Conservation (phyloP, 495 filamentous ascomycete genomes). For the Lasiosphaeria hispida region DNA sequence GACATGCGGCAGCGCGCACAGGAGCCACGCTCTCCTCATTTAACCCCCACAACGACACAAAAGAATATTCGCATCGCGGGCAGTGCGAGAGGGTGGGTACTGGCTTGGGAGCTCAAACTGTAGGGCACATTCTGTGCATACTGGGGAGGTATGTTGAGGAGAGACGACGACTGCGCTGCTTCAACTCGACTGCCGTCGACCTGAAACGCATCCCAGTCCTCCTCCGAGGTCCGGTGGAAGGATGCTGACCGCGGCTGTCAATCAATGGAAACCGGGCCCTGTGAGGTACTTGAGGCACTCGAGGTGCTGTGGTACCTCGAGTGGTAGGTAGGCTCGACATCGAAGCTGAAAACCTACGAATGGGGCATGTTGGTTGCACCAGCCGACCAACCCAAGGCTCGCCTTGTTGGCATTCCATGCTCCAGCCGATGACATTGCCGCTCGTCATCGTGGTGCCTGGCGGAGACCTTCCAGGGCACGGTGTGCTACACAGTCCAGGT, state of each 20-base stretch:
- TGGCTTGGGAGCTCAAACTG: not conserved
- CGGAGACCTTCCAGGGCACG: no score
- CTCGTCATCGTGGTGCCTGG: no score
- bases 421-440: no score
- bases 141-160: no score
- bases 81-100: not conserved
- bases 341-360: no score
- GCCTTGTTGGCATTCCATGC: no score
- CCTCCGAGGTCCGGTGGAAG: not conserved
- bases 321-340: no score
- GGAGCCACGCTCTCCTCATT: not conserved
- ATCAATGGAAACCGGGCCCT: not conserved
- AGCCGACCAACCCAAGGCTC: no score
- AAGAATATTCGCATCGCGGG: not conserved
- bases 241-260: not conserved
- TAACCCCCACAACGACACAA: not conserved
- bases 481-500: no score
- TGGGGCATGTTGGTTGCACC: no score
- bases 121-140: no score
- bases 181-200: not conserved
- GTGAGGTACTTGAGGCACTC: not conserved
- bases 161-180: no score
- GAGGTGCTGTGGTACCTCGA: not conserved
- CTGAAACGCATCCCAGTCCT: slow-evolving; percentile 6
- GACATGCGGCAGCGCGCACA: not conserved